These are phyloP conservation scores for Hortaea werneckii DNA, from an alignment of 2,329 filamentous ascomycete genomes.

Conservation along the genomic window DNA sequence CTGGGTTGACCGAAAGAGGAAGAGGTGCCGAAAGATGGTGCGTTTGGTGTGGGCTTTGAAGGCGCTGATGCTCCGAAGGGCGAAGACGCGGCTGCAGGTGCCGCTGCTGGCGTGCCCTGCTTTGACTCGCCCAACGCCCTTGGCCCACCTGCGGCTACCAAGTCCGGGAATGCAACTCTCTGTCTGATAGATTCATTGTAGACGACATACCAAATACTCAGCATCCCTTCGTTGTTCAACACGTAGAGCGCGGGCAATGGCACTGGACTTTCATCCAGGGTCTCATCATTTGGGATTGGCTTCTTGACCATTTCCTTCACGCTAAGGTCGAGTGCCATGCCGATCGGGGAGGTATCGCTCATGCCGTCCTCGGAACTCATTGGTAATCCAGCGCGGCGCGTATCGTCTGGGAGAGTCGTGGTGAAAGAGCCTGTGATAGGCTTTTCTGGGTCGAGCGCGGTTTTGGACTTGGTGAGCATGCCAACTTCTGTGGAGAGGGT, in stretches of 20 bases:
- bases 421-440: slow-evolving; percentile 4
- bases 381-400: slow-evolving; percentile 63
- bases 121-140: slow-evolving; percentile 2
- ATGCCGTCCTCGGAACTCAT: slow-evolving; percentile 48
- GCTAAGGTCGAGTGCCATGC: slow-evolving; percentile 61
- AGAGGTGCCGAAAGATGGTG: slow-evolving; percentile 1
- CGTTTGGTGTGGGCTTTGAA: background rate
- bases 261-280: slow-evolving; percentile 66
- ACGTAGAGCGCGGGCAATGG: slow-evolving; percentile 77
- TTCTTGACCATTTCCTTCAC: slow-evolving; percentile 22
- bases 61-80: slow-evolving; percentile 1
- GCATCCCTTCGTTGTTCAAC: slow-evolving; percentile 77
- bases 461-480: slow-evolving; percentile 62
- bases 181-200: slow-evolving; percentile 77
- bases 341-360: slow-evolving; percentile 67
- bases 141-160: slow-evolving; percentile 38
- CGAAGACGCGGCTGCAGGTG: background rate
- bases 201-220: slow-evolving; percentile 83
- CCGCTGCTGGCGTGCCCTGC: background rate
- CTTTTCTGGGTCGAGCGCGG: slow-evolving; percentile 5
- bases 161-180: slow-evolving; percentile 61
- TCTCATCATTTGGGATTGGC: slow-evolving; percentile 44
- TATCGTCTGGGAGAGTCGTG: slow-evolving; percentile 63
- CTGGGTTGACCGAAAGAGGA: slow-evolving; percentile 9
- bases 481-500: slow-evolving; percentile 72